These are phyloP conservation scores for Dryas integrifolia DNA, from an alignment of 331 rosid genomes.

Conservation along the genomic window DNA sequence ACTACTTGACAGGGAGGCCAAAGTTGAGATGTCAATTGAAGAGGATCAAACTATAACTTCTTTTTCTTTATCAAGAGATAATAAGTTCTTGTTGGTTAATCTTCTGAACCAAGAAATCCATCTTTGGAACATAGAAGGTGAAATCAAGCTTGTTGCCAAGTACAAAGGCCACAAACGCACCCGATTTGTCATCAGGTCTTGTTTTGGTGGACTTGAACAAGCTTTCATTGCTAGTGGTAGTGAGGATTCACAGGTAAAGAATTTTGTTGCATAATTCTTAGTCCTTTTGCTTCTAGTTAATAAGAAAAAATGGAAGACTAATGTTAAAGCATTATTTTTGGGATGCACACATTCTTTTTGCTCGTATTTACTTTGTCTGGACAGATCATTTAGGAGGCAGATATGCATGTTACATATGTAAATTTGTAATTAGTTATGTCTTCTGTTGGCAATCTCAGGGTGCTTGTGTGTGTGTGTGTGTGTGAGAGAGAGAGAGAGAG, in stretches of 20 bases:
- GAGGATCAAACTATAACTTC: conserved; percentile 82
- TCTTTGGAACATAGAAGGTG: conserved; percentile 82
- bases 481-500: not conserved
- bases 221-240: conserved; percentile 96
- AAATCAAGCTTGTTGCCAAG: conserved; percentile 62
- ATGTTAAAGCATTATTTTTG: not conserved
- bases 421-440: not conserved
- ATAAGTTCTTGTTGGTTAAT: conserved; percentile 66
- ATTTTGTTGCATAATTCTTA: not conserved
- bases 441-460: not conserved
- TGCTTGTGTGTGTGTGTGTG: no score
- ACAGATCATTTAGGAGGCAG: not conserved
- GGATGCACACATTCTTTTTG: not conserved
- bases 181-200: conserved; percentile 83
- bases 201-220: conserved; percentile 91
- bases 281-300: not conserved
- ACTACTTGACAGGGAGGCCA: conserved; percentile 75
- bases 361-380: not conserved
- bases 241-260: conserved; percentile 95
- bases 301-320: not conserved
- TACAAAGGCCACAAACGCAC: conserved; percentile 77
- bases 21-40: conserved; percentile 67
- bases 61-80: conserved; percentile 76
- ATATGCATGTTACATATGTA: not conserved
- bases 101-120: conserved; percentile 94